Conservation (phyloP, 805 yeast genomes). For the Wickerhamomyces silvicola region DNA sequence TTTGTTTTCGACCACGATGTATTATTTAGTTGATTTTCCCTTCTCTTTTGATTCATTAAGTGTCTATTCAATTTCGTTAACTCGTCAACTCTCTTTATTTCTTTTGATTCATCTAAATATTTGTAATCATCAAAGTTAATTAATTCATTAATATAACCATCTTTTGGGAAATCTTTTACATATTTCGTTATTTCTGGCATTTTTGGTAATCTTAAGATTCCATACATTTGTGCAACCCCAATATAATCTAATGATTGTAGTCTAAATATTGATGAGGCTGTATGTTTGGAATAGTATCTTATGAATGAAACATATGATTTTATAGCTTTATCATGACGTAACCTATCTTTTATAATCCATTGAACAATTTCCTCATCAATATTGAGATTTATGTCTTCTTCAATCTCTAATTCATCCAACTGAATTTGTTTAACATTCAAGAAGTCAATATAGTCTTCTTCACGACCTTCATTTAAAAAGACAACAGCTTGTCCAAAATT, state of each 20-base stretch:
- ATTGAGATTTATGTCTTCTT: constrained; percentile 6
- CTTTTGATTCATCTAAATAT: constrained; percentile 61
- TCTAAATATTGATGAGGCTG: constrained; percentile 84
- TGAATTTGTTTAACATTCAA: constrained; percentile 64
- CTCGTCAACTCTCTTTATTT: constrained; percentile 52
- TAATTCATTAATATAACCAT: constrained; percentile 66
- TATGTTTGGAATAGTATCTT: constrained; percentile 79
- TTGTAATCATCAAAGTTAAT: constrained; percentile 64
- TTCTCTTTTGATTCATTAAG: constrained; percentile 27
- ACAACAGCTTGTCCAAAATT: constrained; percentile 73
- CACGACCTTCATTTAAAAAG: constrained; percentile 67
- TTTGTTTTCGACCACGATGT: constrained; percentile 33
- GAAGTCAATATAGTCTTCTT: constrained; percentile 75
- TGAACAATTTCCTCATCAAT: constrained; percentile 24
- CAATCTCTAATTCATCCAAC: constrained; percentile 33
- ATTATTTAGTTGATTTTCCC: constrained; percentile 15
- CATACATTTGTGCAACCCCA: constrained; percentile 69
- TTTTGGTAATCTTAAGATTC: constrained; percentile 75
- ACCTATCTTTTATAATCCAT: constrained; percentile 70
- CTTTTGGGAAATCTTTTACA: constrained; percentile 45
- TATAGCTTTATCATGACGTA: constrained; percentile 75
- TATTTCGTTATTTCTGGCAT: constrained; percentile 82
- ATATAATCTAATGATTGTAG: constrained; percentile 62
- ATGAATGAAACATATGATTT: constrained; percentile 78
- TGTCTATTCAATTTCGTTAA: constrained; percentile 36